These are phyloP conservation scores for Strigomonas culicis DNA, from an alignment of 208 protist species.

Conservation along the genomic window DNA sequence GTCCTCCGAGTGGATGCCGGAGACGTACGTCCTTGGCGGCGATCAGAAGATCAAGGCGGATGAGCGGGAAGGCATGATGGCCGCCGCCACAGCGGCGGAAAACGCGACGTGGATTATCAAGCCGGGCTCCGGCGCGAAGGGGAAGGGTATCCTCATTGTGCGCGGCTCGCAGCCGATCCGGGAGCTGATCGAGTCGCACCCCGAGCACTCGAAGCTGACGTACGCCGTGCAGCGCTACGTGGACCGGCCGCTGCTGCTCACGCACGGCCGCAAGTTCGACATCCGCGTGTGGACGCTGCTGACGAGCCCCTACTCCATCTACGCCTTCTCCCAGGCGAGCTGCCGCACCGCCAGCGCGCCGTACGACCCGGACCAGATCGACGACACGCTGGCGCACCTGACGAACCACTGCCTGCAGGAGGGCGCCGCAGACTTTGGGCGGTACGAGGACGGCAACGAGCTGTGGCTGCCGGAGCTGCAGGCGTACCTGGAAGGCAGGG, in stretches of 20 bases:
- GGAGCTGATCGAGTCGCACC: slow-evolving; percentile 38
- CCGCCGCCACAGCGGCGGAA: slow-evolving; percentile 20
- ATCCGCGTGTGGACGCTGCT: slow-evolving; percentile 83
- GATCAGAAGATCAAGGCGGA: slow-evolving; percentile 46
- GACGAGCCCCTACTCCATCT: slow-evolving; percentile 60
- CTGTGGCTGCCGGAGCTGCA: slow-evolving; percentile 78
- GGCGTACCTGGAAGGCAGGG: slow-evolving; percentile 36
- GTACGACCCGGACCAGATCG: slow-evolving; percentile 48
- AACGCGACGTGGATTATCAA: slow-evolving; percentile 85
- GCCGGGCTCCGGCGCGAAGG: slow-evolving; percentile 75
- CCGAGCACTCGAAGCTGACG: slow-evolving; percentile 12
- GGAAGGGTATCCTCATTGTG: slow-evolving; percentile 63
- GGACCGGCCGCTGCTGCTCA: slow-evolving; percentile 74
- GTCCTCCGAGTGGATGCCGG: slow-evolving; percentile 58
- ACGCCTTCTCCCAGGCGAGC: slow-evolving; percentile 78
- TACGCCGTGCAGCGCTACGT: slow-evolving; percentile 89
- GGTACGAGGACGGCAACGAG: slow-evolving; percentile 85
- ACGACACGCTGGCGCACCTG: slow-evolving; percentile 57
- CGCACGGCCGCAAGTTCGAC: slow-evolving; percentile 85
- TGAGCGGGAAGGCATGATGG: slow-evolving; percentile 45
- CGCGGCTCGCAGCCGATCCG: slow-evolving; percentile 24
- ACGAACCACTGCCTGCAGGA: slow-evolving; percentile 91
- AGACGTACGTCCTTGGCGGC: slow-evolving; percentile 71
- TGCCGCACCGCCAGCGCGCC: slow-evolving; percentile 71
- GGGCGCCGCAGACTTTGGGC: slow-evolving; percentile 44